Conservation (phyloP, 73 alveolate genomes). For the Paramecium pentaurelia region DNA sequence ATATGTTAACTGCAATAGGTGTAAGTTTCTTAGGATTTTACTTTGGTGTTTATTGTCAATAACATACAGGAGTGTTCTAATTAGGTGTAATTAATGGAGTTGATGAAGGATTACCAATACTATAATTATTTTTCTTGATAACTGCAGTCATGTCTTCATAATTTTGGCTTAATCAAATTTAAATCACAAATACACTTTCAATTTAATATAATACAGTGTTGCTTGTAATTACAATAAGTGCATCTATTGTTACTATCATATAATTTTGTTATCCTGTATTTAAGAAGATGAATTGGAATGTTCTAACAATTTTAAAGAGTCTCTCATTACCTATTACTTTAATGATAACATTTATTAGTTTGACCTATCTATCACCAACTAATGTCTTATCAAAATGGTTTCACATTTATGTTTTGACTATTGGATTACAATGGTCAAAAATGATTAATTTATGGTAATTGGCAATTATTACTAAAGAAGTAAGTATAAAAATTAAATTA, state of each 20-base stretch:
- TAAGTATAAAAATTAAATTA: background rate
- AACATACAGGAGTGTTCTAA: conserved; percentile 42
- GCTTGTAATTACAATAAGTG: background rate
- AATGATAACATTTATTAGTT: background rate
- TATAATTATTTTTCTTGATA: conserved; percentile 26
- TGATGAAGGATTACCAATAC: conserved; percentile 57
- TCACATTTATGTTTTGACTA: background rate
- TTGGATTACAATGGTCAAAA: conserved; percentile 39
- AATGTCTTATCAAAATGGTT: background rate
- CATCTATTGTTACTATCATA: background rate
- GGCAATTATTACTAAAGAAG: conserved; percentile 22
- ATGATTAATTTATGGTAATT: background rate
- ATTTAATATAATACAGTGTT: background rate
- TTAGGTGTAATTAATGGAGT: conserved; percentile 54
- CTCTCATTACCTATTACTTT: background rate
- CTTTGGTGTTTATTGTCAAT: conserved; percentile 45
- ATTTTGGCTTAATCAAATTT: background rate
- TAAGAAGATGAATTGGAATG: background rate
- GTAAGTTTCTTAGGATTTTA: conserved; percentile 27
- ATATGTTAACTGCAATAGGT: background rate
- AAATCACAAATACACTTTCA: background rate
- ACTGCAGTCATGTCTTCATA: conserved; percentile 11
- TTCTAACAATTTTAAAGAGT: background rate
- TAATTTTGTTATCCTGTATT: background rate
- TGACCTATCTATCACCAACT: background rate